Evolutionary conservation across 163 green algal species (phyloP).

Genomic region (Trebouxia gelatinosa): DNA sequence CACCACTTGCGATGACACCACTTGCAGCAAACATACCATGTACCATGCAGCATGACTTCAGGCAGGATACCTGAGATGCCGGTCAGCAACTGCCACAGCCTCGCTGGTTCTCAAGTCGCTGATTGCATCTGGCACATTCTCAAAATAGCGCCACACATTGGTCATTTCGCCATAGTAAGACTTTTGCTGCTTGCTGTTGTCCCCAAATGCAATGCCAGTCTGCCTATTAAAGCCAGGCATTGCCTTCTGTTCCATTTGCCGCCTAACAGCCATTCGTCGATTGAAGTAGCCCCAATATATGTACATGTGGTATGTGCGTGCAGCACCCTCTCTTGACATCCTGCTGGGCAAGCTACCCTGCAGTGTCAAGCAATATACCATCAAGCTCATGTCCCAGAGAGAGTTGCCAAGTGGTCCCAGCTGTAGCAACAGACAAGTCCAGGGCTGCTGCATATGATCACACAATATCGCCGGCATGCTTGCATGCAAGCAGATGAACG

Average conservation of each 20-base stretch:
- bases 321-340: slow-evolving; percentile 34
- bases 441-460: too few relatives aligned
- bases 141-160: slow-evolving; percentile 40
- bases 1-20: too few relatives aligned
- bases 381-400: too few relatives aligned
- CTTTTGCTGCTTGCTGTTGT: slow-evolving; percentile 21
- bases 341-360: slow-evolving; percentile 28
- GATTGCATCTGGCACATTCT: slow-evolving; percentile 38
- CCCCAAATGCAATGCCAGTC: slow-evolving; percentile 9
- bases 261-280: slow-evolving; percentile 27
- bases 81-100: slow-evolving; percentile 30
- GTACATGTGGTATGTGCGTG: slow-evolving; percentile 38
- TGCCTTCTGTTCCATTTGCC: slow-evolving; percentile 9
- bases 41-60: too few relatives aligned
- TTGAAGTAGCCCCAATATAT: slow-evolving; percentile 41
- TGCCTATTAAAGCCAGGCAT: slow-evolving; percentile 11
- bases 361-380: too few relatives aligned
- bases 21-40: too few relatives aligned
- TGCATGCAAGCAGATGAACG: too few relatives aligned
- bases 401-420: too few relatives aligned
- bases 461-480: too few relatives aligned
- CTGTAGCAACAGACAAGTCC: too few relatives aligned
- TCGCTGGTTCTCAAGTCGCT: slow-evolving; percentile 27
- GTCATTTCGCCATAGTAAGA: slow-evolving; percentile 22
- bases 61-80: slow-evolving; percentile 42